Conservation (phyloP, 2,329 filamentous ascomycete genomes). For the Triangularia setosa region DNA sequence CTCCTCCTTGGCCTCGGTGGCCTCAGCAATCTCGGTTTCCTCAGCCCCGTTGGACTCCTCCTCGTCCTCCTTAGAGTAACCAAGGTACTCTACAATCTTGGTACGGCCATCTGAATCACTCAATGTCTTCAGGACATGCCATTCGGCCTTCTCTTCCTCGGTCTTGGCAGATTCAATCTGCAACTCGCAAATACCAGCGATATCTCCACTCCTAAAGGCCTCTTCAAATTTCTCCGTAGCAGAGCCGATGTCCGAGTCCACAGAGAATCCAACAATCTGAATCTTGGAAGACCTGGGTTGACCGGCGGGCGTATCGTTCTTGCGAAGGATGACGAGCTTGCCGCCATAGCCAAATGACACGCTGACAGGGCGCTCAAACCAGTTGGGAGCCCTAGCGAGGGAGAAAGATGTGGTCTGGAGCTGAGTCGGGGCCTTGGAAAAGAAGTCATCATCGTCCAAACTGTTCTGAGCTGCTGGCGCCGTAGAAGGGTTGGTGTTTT, state of each 20-base stretch:
- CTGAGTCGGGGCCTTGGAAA: constrained; percentile 86
- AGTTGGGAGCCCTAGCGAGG: constrained; percentile 78
- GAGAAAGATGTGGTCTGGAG: constrained; percentile 89
- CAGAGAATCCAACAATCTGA: constrained; percentile 79
- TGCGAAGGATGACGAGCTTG: constrained; percentile 74
- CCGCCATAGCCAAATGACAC: constrained; percentile 95
- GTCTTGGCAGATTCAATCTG: constrained; percentile 71
- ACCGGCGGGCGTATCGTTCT: constrained; percentile 54
- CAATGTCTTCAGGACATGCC: constrained; percentile 88
- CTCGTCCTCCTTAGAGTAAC: constrained; percentile 66
- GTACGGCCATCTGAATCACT: constrained; percentile 81
- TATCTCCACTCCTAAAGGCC: constrained; percentile 71
- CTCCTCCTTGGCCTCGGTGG: constrained; percentile 15
- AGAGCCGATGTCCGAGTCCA: constrained; percentile 79
- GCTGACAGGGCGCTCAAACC: constrained; percentile 80
- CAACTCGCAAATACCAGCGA: constrained; percentile 73
- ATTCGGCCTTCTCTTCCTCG: constrained; percentile 92
- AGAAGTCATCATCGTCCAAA: constrained; percentile 92
- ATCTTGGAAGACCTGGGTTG: constrained; percentile 71
- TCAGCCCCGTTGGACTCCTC: constrained; percentile 30
- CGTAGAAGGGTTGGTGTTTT: constrained; percentile 82
- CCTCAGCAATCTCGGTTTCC: constrained; percentile 16
- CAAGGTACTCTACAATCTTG: constrained; percentile 82
- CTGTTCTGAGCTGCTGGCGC: constrained; percentile 62
- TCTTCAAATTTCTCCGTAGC: constrained; percentile 85